Percentiles rank a stretch among this genome's conserved stretches.
phyloP scores from a whole-genome alignment of 2,329 filamentous ascomycete species.

The Myriosclerotinia curreyana region DNA sequence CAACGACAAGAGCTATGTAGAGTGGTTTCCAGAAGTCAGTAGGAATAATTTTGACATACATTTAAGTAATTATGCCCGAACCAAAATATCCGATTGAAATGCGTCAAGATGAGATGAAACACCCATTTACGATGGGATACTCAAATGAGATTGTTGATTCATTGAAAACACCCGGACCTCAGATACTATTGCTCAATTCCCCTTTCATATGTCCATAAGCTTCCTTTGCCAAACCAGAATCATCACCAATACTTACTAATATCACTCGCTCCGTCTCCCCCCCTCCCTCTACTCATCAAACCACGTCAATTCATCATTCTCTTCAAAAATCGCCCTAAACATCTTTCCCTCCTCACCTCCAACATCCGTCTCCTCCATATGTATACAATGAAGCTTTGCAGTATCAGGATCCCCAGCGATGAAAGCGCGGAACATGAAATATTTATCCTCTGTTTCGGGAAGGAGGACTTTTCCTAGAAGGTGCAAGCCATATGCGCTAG shows the following conservation, averaged over 20 bases:
- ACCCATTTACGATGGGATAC: no score
- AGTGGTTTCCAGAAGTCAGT: not conserved
- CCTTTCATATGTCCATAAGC: not conserved
- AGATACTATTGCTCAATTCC: not conserved
- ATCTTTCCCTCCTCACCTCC: conserved; percentile 43
- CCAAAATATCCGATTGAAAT: not conserved
- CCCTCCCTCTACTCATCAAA: conserved; percentile 45
- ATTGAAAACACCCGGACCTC: not conserved
- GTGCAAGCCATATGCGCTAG: conserved; percentile 49
- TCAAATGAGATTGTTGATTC: not conserved
- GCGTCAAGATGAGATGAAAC: not conserved
- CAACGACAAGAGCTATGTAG: not conserved
- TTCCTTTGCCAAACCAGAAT: not conserved
- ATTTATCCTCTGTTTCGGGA: conserved; percentile 43
- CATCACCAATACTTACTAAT: not conserved
- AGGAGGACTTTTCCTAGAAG: conserved; percentile 50
- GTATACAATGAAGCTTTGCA: conserved; percentile 48
- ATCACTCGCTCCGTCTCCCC: not conserved
- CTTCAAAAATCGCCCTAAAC: conserved; percentile 48
- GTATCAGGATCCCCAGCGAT: conserved; percentile 43
- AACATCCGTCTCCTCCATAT: conserved; percentile 45
- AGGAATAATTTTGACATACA: not conserved
- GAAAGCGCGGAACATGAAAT: conserved; percentile 50
- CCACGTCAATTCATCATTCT: conserved; percentile 51
- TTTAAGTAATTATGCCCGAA: conserved; percentile 7